Evolutionary conservation across 2,329 filamentous ascomycete species (phyloP).

Genomic region (Coniochaeta sp.): DNA sequence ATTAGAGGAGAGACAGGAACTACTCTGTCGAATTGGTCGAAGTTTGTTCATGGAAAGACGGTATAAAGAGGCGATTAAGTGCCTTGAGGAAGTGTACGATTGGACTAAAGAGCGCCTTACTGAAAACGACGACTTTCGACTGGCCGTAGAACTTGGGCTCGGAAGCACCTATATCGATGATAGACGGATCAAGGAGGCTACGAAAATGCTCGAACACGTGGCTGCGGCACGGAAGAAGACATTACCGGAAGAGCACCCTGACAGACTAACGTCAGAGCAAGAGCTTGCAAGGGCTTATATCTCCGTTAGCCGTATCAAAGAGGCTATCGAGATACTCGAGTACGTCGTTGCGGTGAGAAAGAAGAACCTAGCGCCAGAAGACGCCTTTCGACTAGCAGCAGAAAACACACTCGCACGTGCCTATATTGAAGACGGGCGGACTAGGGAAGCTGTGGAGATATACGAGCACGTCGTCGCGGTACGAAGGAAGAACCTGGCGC

Average conservation of each 20-base stretch:
- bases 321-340: conserved; percentile 13
- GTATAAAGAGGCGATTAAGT: conserved; percentile 2
- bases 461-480: conserved; percentile 9
- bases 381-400: not conserved
- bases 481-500: not conserved
- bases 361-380: not conserved
- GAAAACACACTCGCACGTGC: conserved; percentile 9
- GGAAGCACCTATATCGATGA: conserved; percentile 9
- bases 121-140: conserved; percentile 1
- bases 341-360: conserved; percentile 3
- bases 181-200: conserved; percentile 13
- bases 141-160: conserved; percentile 6
- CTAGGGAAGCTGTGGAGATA: conserved; percentile 11
- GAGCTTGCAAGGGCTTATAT: conserved; percentile 10
- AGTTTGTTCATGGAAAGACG: not conserved
- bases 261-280: conserved; percentile 4
- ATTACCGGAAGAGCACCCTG: not conserved
- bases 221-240: not conserved
- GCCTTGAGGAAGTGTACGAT: conserved; percentile 1
- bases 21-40: not conserved
- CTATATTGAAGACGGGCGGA: conserved; percentile 12
- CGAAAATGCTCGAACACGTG: conserved; percentile 11
- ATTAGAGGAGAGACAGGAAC: not conserved
- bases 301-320: conserved; percentile 10
- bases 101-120: not conserved